Evolutionary conservation across 306 rosid genomes (phyloP).

Genomic region (Sindora glabra): DNA sequence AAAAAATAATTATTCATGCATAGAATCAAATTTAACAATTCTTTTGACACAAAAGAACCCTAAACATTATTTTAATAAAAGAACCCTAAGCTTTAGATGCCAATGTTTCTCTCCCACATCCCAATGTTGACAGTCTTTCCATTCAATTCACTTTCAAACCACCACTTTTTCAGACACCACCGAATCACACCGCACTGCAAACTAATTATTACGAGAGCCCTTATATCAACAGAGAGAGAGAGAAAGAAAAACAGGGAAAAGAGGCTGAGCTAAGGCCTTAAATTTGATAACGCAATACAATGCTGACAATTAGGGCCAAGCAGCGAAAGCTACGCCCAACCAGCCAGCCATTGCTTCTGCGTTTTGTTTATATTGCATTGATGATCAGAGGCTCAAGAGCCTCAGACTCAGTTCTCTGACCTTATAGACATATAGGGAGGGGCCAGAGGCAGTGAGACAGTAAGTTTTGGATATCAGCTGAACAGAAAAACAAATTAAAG

Average conservation of each 20-base stretch:
- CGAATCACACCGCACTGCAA: conserved; percentile 52
- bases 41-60: background rate
- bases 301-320: conserved; percentile 31
- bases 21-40: conserved; percentile 13
- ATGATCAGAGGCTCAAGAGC: conserved; percentile 29
- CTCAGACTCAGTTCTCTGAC: conserved; percentile 33
- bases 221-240: background rate
- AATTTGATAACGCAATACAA: no score
- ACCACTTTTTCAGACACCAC: conserved; percentile 75
- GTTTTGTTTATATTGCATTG: conserved; percentile 25
- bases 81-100: conserved; percentile 32
- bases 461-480: conserved; percentile 25
- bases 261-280: conserved; percentile 4
- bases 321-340: conserved; percentile 26
- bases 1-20: no score
- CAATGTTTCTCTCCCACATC: conserved; percentile 19
- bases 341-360: conserved; percentile 23
- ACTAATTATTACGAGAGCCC: conserved; percentile 43
- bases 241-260: background rate
- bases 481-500: conserved; percentile 53
- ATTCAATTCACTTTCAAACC: conserved; percentile 62
- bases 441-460: conserved; percentile 18
- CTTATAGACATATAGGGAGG: conserved; percentile 8
- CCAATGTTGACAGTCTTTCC: conserved; percentile 50
- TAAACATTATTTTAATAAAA: no score